Conservation (phyloP, 1,284 basidiomycete species). For the Rhizoctonia solani region DNA sequence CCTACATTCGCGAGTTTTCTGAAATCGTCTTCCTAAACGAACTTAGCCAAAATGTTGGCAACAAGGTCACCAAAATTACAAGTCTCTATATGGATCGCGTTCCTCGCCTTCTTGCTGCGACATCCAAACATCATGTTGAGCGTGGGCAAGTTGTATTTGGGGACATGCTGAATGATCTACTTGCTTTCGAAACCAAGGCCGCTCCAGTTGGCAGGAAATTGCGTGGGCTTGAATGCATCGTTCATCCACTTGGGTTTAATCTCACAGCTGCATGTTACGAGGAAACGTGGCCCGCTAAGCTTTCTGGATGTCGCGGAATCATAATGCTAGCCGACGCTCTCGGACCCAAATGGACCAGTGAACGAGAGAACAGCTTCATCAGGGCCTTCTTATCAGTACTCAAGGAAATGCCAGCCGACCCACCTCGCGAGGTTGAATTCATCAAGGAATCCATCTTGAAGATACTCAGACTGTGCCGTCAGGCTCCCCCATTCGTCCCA, state of each 20-base stretch:
- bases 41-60: slow-evolving; percentile 41
- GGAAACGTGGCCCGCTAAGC: slow-evolving; percentile 84
- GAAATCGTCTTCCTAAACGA: slow-evolving; percentile 63
- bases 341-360: slow-evolving; percentile 79
- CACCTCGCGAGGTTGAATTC: slow-evolving; percentile 80
- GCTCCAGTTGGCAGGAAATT: slow-evolving; percentile 51
- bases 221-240: slow-evolving; percentile 74
- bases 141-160: slow-evolving; percentile 25
- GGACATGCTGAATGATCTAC: slow-evolving; percentile 35
- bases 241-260: slow-evolving; percentile 50
- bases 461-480: slow-evolving; percentile 75
- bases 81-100: slow-evolving; percentile 75
- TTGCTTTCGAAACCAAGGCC: slow-evolving; percentile 30
- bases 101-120: slow-evolving; percentile 69
- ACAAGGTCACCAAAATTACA: slow-evolving; percentile 15
- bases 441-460: slow-evolving; percentile 79
- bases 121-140: slow-evolving; percentile 58
- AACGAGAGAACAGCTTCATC: slow-evolving; percentile 89
- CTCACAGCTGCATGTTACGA: slow-evolving; percentile 75
- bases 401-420: slow-evolving; percentile 93
- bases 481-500: slow-evolving; percentile 40
- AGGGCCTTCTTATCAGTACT: slow-evolving; percentile 91
- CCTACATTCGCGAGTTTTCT: slow-evolving; percentile 69
- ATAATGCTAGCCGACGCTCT: slow-evolving; percentile 75
- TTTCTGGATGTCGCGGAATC: slow-evolving; percentile 85